Conservation (phyloP, 1,284 basidiomycete genomes). For the Leccinum idahoense region DNA sequence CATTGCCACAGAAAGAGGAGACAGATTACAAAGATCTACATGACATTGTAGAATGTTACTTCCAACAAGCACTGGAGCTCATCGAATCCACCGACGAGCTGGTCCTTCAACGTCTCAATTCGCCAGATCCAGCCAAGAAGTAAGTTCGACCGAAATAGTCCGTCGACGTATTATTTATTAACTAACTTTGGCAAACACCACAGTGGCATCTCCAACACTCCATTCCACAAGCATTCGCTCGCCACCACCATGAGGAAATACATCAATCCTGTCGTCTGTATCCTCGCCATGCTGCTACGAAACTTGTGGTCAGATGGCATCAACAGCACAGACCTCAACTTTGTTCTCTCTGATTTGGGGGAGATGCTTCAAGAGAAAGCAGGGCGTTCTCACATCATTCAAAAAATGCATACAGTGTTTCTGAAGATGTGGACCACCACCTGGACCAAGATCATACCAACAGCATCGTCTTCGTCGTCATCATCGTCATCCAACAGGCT, state of each 20-base stretch:
- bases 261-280: accelerated
- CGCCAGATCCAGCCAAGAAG: no score
- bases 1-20: background rate
- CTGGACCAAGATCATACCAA: background rate
- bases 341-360: background rate
- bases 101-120: no score
- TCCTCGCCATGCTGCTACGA: background rate
- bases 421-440: constrained; percentile 7
- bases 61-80: no score
- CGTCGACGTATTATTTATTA: no score
- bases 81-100: no score
- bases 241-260: constrained; percentile 1
- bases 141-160: no score
- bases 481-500: no score
- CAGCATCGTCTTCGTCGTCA: no score
- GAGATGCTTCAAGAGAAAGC: background rate
- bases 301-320: background rate
- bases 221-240: constrained; percentile 4
- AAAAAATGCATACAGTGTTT: background rate
- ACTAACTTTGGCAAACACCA: background rate
- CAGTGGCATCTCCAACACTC: constrained; percentile 12
- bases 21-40: background rate
- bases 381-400: background rate
- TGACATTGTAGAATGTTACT: background rate
- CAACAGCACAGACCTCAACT: no score